These are phyloP conservation scores for Hygrophorus russula DNA, from an alignment of 768 basidiomycete genomes.

Conservation along the genomic window DNA sequence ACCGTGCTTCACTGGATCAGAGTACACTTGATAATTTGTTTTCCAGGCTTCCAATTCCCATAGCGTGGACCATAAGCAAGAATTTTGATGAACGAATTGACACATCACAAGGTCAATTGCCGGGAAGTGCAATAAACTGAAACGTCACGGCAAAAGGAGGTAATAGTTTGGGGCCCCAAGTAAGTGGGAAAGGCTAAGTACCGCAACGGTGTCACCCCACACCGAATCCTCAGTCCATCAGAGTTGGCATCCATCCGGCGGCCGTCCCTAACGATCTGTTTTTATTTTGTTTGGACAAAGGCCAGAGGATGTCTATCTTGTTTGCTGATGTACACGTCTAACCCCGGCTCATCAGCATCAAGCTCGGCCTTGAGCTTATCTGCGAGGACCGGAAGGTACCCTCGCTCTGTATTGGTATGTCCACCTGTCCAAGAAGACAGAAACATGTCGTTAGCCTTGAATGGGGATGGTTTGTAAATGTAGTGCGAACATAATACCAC, in stretches of 20 bases:
- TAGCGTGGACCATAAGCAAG: no score
- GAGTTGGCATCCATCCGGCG: no score
- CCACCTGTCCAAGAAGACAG: slow-evolving; percentile 55
- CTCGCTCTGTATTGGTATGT: slow-evolving; percentile 92
- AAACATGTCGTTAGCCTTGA: background rate
- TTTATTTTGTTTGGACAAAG: slow-evolving; percentile 25
- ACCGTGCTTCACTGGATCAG: no score
- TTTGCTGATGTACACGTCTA: slow-evolving; percentile 63
- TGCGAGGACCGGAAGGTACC: slow-evolving; percentile 73
- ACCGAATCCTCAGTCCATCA: background rate
- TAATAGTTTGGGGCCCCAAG: no score
- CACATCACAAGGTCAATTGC: no score
- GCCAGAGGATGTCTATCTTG: slow-evolving; percentile 67
- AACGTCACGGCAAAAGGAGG: no score
- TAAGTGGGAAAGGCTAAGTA: no score
- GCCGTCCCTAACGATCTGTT: no score
- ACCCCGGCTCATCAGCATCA: slow-evolving; percentile 24
- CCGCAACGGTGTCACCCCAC: background rate
- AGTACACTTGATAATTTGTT: no score
- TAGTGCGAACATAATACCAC: slow-evolving; percentile 69
- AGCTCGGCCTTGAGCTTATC: slow-evolving; percentile 48
- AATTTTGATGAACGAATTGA: no score
- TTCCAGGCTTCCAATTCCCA: no score
- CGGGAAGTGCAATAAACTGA: no score
- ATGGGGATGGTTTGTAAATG: background rate